Evolutionary conservation across 2,329 filamentous ascomycete genomes (phyloP).

Genomic region (Scytalidium sp.): DNA sequence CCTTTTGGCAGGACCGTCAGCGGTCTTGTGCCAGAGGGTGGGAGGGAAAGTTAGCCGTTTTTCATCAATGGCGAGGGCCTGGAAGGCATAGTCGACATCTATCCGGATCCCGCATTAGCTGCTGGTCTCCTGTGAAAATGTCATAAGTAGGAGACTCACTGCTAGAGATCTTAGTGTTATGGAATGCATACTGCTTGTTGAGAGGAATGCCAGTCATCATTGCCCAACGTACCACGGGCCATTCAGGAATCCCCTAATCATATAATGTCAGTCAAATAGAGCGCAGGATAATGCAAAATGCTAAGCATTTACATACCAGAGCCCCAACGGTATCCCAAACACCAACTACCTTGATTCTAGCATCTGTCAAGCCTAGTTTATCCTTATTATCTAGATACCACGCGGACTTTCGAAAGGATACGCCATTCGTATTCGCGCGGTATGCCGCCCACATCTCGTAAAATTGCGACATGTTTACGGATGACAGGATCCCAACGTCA

Average conservation of each 20-base stretch:
- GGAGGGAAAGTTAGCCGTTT: conserved; percentile 34
- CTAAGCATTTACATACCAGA: conserved; percentile 37
- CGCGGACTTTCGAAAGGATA: neutral
- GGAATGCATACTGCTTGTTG: conserved; percentile 29
- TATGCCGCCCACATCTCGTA: conserved; percentile 26
- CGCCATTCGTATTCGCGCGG: neutral
- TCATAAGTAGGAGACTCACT: neutral
- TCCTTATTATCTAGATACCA: conserved; percentile 3
- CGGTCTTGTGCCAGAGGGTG: conserved; percentile 29
- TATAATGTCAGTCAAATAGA: neutral
- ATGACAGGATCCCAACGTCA: conserved; percentile 34
- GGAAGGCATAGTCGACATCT: conserved; percentile 43
- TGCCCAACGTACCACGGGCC: neutral
- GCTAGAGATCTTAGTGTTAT: conserved; percentile 34
- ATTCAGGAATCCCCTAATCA: neutral
- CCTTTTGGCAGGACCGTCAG: neutral
- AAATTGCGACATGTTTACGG: conserved; percentile 35
- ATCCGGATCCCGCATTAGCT: too few relatives aligned
- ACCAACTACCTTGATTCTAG: conserved; percentile 39
- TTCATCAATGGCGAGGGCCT: conserved; percentile 47
- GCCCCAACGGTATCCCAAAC: conserved; percentile 48
- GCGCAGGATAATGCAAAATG: conserved; percentile 24
- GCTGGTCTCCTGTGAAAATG: too few relatives aligned
- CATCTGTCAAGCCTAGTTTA: conserved; percentile 5
- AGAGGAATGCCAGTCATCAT: neutral